Evolutionary conservation across 345 rosid genomes (phyloP).

Genomic region (Eucalyptus pauciflora): DNA sequence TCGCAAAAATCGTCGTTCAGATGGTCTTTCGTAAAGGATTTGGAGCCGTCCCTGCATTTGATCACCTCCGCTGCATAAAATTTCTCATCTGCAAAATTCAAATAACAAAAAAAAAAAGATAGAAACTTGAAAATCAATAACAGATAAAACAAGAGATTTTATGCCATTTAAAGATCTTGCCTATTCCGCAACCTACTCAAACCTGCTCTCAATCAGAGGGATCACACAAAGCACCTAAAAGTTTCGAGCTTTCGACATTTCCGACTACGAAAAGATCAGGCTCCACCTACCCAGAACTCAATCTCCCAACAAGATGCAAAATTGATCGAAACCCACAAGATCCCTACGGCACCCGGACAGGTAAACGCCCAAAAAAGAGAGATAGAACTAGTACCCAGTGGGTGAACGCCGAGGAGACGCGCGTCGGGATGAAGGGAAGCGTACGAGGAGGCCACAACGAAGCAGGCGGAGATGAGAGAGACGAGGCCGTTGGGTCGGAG

Average conservation of each 20-base stretch:
- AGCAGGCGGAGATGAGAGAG: neutral
- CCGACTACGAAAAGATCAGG: neutral
- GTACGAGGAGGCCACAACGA: neutral
- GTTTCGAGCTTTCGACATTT: neutral
- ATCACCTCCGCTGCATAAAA: constrained; percentile 54
- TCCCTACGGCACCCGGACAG: neutral
- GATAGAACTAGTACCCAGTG: constrained; percentile 32
- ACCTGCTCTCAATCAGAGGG: neutral
- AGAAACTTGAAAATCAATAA: neutral
- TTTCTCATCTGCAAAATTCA: constrained; percentile 40
- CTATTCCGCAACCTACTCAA: neutral
- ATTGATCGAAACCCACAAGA: neutral
- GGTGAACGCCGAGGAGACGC: constrained; percentile 51
- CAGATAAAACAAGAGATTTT: neutral
- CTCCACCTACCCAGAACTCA: neutral
- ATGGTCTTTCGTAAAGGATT: constrained; percentile 61
- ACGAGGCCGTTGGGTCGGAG: neutral
- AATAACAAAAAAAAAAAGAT: neutral
- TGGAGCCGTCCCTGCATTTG: constrained; percentile 81
- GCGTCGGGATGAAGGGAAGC: constrained; percentile 9
- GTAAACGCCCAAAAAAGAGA: neutral
- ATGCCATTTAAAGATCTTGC: neutral
- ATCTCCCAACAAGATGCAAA: neutral
- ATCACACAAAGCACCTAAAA: neutral
- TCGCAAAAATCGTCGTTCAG: constrained; percentile 93